phyloP scores from a whole-genome alignment of 352 stramenopile genomes.

The Pythium aristosporum region DNA sequence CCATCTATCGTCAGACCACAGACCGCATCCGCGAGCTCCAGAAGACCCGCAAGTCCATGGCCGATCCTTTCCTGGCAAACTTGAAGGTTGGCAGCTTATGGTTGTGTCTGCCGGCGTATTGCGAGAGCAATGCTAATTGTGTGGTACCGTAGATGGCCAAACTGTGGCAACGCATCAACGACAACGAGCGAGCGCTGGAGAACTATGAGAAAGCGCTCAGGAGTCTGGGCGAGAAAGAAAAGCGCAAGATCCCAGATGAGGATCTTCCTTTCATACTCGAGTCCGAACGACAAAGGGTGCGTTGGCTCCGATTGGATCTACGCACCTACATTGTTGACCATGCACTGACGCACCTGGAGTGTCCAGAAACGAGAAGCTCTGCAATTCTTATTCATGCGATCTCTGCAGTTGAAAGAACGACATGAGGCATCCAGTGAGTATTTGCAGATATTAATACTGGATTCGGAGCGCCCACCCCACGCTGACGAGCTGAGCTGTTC shows the following conservation, averaged over 20 bases:
- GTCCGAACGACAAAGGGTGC: slow-evolving; percentile 42
- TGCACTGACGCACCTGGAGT: not conserved
- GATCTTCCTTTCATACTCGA: slow-evolving; percentile 35
- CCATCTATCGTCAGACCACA: slow-evolving; percentile 43
- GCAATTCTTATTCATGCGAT: slow-evolving; percentile 45
- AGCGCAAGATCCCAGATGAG: slow-evolving; percentile 29
- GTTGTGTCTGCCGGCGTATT: not conserved
- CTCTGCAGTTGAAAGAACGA: slow-evolving; percentile 36
- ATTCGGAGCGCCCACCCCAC: not conserved
- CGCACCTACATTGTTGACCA: not conserved
- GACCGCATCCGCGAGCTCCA: slow-evolving; percentile 45
- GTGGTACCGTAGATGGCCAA: slow-evolving; percentile 39
- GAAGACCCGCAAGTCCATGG: slow-evolving; percentile 34
- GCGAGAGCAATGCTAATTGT: not conserved
- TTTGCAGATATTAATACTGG: not conserved
- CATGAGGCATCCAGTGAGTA: slow-evolving; percentile 38
- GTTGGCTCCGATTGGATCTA: slow-evolving; percentile 2
- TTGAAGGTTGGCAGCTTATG: slow-evolving; percentile 38
- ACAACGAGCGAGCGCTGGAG: slow-evolving; percentile 47
- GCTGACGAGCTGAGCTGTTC: not conserved
- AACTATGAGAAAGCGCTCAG: slow-evolving; percentile 48
- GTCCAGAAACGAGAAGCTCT: slow-evolving; percentile 43
- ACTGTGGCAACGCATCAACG: slow-evolving; percentile 53
- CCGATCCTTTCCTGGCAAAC: slow-evolving; percentile 52
- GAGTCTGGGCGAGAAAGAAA: slow-evolving; percentile 37